These are phyloP conservation scores for Xerocomellus chrysenteron DNA, from an alignment of 768 basidiomycete species.

Conservation along the genomic window DNA sequence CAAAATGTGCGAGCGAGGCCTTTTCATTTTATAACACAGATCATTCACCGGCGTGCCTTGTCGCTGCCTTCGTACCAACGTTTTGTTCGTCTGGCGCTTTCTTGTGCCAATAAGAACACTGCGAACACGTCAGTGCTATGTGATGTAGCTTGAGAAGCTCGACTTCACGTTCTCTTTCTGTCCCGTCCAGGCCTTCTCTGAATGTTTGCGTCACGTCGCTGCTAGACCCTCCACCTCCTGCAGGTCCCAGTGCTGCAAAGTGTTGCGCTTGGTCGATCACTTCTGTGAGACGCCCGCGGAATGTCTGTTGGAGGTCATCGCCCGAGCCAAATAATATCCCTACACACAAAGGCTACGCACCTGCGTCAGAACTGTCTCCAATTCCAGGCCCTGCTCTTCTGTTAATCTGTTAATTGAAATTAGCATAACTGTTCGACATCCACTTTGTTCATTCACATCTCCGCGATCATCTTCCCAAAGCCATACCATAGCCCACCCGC, in stretches of 20 bases:
- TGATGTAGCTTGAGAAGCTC: not conserved
- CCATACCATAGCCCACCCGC: constrained; percentile 90
- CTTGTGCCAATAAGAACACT: constrained; percentile 89
- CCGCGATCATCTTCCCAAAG: constrained; percentile 83
- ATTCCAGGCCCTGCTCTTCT: constrained; percentile 67
- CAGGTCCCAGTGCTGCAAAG: constrained; percentile 69
- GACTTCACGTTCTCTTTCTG: constrained; percentile 85
- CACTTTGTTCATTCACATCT: constrained; percentile 53
- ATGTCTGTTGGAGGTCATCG: constrained; percentile 50
- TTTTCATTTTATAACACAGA: not conserved
- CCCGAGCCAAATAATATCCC: not conserved
- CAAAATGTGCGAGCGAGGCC: not conserved
- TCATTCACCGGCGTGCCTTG: constrained; percentile 45
- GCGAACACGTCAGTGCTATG: constrained; percentile 7
- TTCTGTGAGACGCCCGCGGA: constrained; percentile 73
- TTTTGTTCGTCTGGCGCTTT: constrained; percentile 74
- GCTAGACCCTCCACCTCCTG: constrained; percentile 50
- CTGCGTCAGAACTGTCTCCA: constrained; percentile 71
- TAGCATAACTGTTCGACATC: not conserved
- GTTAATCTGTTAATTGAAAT: constrained; percentile 53
- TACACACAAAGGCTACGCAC: constrained; percentile 35
- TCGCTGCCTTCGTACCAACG: constrained; percentile 81
- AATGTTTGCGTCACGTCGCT: constrained; percentile 71
- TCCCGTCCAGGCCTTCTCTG: constrained; percentile 88
- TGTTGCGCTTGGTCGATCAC: constrained; percentile 87